Base-by-base conservation (phyloP, 208 protist species). In the Crithidia fasciculata region DNA sequence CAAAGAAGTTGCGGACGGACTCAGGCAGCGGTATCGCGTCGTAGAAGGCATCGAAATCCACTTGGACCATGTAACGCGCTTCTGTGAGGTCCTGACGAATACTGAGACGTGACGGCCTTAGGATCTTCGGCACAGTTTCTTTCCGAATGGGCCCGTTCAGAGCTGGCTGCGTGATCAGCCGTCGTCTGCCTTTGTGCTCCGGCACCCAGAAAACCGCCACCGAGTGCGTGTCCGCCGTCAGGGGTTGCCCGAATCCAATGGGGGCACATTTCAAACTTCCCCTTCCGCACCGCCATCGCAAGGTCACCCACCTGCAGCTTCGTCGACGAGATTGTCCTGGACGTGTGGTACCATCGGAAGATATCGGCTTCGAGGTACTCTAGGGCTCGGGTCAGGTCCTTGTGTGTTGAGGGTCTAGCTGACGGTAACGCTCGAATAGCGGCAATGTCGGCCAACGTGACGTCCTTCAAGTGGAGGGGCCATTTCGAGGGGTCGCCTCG, bases 1-100 rank as follows among this genome's bases (percentile, higher is more conserved):
- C 64, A n/a, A 69, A 69, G 40, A n/a, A 43, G 52, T 57, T 54
- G 6, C 64, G 16, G 5, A 56, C 47, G 4, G 49, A 10, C 16
- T 37, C 43, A 12, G 60, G 43, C 5, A 65, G 41, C 16, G 60
- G 37, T 7, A 65, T 28, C 12, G 60, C 36, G 43, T 65, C 60
- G 41, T 65, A 65, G 19, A 45, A 65, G 43, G 60, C 60, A 13
- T 65, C 60, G 53, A 65, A 65, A 50, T 65, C 60, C 15, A 65
- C 19, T 9, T 65, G 43, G 5, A 65, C 40, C 60, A 65, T 65
- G 43, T 65, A 65, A 28, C 40, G 7, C 19, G 60, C 60, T 28
- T 52, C 15, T n/a, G 12, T 13, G 40, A 65, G 41, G 49, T 43
- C 40, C 19, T 65, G 60, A 13, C 60, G 60, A 39, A 28, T 13